Evolutionary conservation across 306 rosid species (phyloP), one percentile per base, ranked within the genome.

Genomic region (Vigna radiata): DNA sequence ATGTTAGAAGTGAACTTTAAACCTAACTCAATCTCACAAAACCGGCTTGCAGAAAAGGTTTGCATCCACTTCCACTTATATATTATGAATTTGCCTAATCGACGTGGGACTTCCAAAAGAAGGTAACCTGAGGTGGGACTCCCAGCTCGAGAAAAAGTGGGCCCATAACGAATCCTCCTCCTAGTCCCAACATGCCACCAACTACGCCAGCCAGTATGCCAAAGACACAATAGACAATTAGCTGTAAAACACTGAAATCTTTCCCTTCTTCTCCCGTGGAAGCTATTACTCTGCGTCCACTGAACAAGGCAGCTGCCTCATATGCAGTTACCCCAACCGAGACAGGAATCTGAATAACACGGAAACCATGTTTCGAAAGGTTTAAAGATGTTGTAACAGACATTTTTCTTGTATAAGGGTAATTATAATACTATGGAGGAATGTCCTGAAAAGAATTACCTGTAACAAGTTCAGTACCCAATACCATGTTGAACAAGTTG

Each of bases 141-240:
- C 99, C 99, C 1, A 95, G 86, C 86, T 95, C 99, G 50, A 95
- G 81, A 83, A 95, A 95, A 50, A 95, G 84, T 2, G 97, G 97
- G 19, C 99, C 99, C 97, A 92, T 95, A 75, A 95, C 79, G n/a
- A 88, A 95, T 44, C 99, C 99, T 43, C 99, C 99, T 55, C 99
- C 99, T 7, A 95, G 85, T 50, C 99, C 99, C 12, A 95, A 90
- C 89, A 95, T 53, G 31, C 99, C 99, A 29, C 97, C 99, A 41
- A 92, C 93, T 14, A 92, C 1, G 41, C 99, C 99, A 3, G 97
- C 99, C 23, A 93, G 14, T 19, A 95, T 0, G 9, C 97, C 97
- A 52, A 80, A 84, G 68, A 79, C 14, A 68, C 91, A 89, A 63
- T 95, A 95, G 65, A 79, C 18, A 15, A 53, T 3, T 79, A 95